phyloP scores from a whole-genome alignment of 2,329 filamentous ascomycete genomes.

The Simplicillium aogashimaense region DNA sequence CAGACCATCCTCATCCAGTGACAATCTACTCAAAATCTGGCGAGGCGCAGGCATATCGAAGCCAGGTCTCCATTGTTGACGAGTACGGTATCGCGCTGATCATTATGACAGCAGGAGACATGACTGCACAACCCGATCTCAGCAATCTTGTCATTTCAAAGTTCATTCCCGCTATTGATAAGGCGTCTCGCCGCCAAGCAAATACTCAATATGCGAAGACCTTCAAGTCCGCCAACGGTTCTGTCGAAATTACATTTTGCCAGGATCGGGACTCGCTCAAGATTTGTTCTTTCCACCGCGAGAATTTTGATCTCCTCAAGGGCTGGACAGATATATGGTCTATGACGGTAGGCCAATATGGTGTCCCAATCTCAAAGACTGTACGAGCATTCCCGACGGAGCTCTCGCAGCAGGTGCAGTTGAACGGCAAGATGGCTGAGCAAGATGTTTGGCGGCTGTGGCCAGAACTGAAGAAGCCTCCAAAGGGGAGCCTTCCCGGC shows the following conservation, averaged over 20 bases:
- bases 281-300: conserved; percentile 12
- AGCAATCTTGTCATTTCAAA: conserved; percentile 17
- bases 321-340: conserved; percentile 13
- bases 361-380: conserved; percentile 8
- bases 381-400: conserved; percentile 17
- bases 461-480: conserved; percentile 9
- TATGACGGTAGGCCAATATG: conserved; percentile 13
- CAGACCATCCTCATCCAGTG: conserved; percentile 17
- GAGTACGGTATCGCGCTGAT: conserved; percentile 17
- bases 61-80: conserved; percentile 23
- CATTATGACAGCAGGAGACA: conserved; percentile 16
- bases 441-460: conserved; percentile 18
- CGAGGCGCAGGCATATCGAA: conserved; percentile 21
- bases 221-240: conserved; percentile 2
- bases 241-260: conserved; percentile 9
- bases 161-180: conserved; percentile 17
- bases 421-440: conserved; percentile 7
- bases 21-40: conserved; percentile 24
- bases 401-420: conserved; percentile 3
- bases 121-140: conserved; percentile 15
- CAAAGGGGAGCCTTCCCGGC: conserved; percentile 17
- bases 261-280: conserved; percentile 16
- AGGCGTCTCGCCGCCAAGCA: conserved; percentile 15
- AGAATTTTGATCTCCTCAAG: conserved; percentile 11
- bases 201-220: conserved; percentile 9